Percentiles rank a stretch among this genome's conserved stretches.
phyloP scores from a whole-genome alignment of 495 filamentous ascomycete genomes.

The Xylaria intraflava region DNA sequence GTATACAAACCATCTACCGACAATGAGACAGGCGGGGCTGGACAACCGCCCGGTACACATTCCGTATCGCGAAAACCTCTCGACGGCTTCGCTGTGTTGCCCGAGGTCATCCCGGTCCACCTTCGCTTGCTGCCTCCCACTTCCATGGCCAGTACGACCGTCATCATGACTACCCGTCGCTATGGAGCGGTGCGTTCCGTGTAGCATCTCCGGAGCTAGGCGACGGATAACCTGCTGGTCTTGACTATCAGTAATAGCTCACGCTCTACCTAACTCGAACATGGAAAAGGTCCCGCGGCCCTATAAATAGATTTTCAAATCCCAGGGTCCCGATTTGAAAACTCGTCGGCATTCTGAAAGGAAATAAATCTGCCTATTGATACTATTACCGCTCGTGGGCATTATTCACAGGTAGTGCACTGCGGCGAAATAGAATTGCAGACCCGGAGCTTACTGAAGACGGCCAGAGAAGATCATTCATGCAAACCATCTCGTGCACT shows the following conservation, averaged over 20 bases:
- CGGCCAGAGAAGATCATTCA: conserved; percentile 41
- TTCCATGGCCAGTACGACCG: conserved; percentile 7
- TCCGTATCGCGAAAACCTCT: no score
- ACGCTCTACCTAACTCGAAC: conserved; percentile 31
- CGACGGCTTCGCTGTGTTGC: no score
- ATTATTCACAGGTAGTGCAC: conserved; percentile 46
- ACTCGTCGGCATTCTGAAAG: conserved; percentile 33
- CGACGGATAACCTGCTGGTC: conserved; percentile 30
- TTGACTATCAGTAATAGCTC: conserved; percentile 37
- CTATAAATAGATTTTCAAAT: conserved; percentile 20
- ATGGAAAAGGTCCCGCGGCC: conserved; percentile 30
- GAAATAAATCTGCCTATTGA: conserved; percentile 27
- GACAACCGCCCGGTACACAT: no score
- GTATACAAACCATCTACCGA: no score
- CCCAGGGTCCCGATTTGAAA: conserved; percentile 24
- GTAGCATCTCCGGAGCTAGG: conserved; percentile 29
- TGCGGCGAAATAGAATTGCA: conserved; percentile 35
- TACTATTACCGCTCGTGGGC: conserved; percentile 19
- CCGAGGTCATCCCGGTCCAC: no score
- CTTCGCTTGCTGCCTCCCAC: no score
- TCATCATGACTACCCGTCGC: conserved; percentile 24
- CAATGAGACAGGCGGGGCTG: no score
- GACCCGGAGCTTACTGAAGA: conserved; percentile 34
- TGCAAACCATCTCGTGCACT: conserved; percentile 40
- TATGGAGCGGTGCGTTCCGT: conserved; percentile 39